Base-by-base conservation (phyloP, 139 green algal species). In the Haematococcus sp. region DNA sequence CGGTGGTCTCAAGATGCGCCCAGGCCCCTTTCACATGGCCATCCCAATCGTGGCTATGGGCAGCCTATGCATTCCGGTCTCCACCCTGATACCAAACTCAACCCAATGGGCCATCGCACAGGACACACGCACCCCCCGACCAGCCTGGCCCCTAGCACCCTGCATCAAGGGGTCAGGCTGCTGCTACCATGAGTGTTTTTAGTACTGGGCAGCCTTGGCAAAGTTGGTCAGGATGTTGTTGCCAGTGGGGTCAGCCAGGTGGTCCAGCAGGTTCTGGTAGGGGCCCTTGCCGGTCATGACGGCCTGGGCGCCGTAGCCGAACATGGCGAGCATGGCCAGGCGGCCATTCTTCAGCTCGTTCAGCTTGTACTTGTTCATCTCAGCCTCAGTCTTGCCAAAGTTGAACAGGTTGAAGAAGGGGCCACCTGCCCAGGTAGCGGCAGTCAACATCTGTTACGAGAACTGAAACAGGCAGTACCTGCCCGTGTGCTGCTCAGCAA, bases 311-410 rank as follows among this genome's bases (percentile, higher is more conserved):
- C 79, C 85, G 73, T 88, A 92, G 70, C 87, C 87, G 54, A 89
- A 82, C 73, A 87, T 83, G 40, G 87, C 80, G 25, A 88, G 75
- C 85, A 93, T 98, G 28, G 95, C 95, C 73, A 96, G 75, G 31
- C 92, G 78, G 32, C 94, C 96, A 81, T 99, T 98, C 88, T 97
- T 96, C 56, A 98, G 83, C 92, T 99, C 96, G 81, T 98, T 98
- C 19, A 85, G 85, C 86, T 95, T 91, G 51, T 98, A 82, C 71
- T 88, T 86, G 74, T 93, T 93, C 86, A 97, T 88, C 27, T 86
- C 84, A 30, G 81, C 85, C 72, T 90, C 83, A n/a, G 78, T 83
- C 75, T 88, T 92, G 83, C 89, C 94, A 49, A 97, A 81, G 84
- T 90, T 89, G 76, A 94, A 83, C 68, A 97, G 76, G 93, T 99